phyloP scores from a whole-genome alignment of 768 basidiomycete genomes.

The Lactifluus piperatus region DNA sequence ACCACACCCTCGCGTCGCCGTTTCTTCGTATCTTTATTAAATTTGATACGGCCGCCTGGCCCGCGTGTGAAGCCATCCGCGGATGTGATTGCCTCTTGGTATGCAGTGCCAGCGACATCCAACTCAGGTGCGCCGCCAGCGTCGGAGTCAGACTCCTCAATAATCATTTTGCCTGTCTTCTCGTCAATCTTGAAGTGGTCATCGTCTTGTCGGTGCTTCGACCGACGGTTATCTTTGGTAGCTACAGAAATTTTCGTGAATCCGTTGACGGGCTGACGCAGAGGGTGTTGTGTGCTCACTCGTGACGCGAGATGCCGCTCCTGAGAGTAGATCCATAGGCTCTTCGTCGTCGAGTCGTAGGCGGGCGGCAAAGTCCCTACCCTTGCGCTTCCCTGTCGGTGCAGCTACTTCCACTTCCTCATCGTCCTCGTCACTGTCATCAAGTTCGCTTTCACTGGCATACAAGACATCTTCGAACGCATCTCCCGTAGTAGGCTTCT shows the following conservation, averaged over 20 bases:
- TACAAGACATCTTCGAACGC: conserved; percentile 97
- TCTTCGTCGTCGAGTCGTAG: conserved; percentile 84
- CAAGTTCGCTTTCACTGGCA: conserved; percentile 89
- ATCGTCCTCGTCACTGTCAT: conserved; percentile 58
- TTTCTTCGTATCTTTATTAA: conserved; percentile 97
- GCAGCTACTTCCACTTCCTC: conserved; percentile 24
- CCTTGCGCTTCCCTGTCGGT: conserved; percentile 33
- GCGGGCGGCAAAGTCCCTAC: conserved; percentile 43
- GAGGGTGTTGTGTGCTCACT: conserved; percentile 38
- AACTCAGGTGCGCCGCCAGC: conserved; percentile 37
- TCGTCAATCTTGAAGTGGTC: conserved; percentile 81
- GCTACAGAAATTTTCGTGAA: conserved; percentile 27
- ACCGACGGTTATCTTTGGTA: conserved; percentile 39
- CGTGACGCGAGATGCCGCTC: conserved; percentile 60
- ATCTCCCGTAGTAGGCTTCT: conserved; percentile 50
- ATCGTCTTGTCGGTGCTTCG: conserved; percentile 82
- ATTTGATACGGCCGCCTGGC: conserved; percentile 77
- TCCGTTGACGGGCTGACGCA: background rate
- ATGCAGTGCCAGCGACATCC: conserved; percentile 64
- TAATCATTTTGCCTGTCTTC: conserved; percentile 71
- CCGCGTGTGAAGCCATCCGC: conserved; percentile 88
- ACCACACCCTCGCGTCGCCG: conserved; percentile 64
- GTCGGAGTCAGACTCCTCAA: conserved; percentile 49
- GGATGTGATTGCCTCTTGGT: conserved; percentile 73
- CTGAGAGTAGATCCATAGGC: conserved; percentile 90